phyloP scores from a whole-genome alignment of 2,329 filamentous ascomycete genomes.

The Ceratocystis cacaofunesta region DNA sequence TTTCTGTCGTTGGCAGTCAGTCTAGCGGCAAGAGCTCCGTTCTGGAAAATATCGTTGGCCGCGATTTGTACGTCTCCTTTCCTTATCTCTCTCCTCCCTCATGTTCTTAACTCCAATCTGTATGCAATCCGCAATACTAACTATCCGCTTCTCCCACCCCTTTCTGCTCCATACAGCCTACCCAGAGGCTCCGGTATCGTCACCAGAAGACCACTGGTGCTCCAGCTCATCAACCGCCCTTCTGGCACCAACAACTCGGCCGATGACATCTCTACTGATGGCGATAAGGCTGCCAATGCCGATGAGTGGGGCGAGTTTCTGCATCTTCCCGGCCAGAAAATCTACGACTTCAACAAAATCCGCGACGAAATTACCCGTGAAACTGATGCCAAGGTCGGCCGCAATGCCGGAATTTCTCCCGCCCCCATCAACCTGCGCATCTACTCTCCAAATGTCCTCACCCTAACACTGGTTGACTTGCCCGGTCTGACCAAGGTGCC shows the following conservation, averaged over 20 bases:
- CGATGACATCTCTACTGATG: constrained; percentile 47
- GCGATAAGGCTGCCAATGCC: constrained; percentile 74
- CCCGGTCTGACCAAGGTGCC: constrained; percentile 94
- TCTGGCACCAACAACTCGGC: constrained; percentile 60
- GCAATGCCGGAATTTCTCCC: constrained; percentile 91
- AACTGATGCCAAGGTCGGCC: constrained; percentile 90
- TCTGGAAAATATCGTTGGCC: constrained; percentile 93
- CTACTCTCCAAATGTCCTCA: constrained; percentile 96
- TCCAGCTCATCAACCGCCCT: constrained; percentile 91
- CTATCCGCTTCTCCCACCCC: constrained; percentile 21
- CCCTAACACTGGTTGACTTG: constrained; percentile 88
- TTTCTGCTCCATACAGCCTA: constrained; percentile 42
- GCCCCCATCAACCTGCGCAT: constrained; percentile 95
- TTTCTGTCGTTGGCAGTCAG: constrained; percentile 94
- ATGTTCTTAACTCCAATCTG: background rate
- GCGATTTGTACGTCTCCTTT: constrained; percentile 70
- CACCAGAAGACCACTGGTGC: constrained; percentile 83
- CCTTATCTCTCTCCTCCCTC: constrained; percentile 15
- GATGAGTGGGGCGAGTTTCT: constrained; percentile 99
- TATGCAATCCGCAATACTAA: constrained; percentile 9
- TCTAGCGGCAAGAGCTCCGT: constrained; percentile 99
- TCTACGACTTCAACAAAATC: constrained; percentile 96
- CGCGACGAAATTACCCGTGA: constrained; percentile 93
- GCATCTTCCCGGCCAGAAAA: constrained; percentile 94
- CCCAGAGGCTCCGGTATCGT: constrained; percentile 96